Evolutionary conservation across 768 basidiomycete genomes (phyloP).

Genomic region (Amanita thiersii): DNA sequence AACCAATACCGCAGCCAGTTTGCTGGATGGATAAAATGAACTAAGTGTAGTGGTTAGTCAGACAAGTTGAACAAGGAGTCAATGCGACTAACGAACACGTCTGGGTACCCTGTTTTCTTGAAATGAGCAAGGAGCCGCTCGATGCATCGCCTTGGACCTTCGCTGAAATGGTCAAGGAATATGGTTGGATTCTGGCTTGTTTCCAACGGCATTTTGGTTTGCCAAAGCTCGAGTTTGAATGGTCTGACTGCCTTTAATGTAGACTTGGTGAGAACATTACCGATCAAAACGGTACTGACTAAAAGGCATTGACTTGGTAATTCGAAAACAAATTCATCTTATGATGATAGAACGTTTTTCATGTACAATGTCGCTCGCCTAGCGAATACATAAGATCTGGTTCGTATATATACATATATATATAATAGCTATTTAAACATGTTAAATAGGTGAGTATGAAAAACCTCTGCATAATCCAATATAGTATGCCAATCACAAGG

Average conservation of each 20-base stretch:
- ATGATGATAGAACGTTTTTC: no score
- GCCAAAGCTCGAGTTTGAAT: neutral
- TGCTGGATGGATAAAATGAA: slow-evolving; percentile 25
- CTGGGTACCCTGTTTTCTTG: slow-evolving; percentile 25
- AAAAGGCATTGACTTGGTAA: no score
- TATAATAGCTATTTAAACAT: no score
- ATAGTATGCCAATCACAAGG: no score
- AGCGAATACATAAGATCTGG: no score
- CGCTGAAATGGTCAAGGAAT: slow-evolving; percentile 17
- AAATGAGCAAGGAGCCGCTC: slow-evolving; percentile 27
- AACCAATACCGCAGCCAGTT: slow-evolving; percentile 71
- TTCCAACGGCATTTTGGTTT: neutral
- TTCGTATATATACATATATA: no score
- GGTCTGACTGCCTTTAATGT: neutral
- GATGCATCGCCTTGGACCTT: slow-evolving; percentile 21
- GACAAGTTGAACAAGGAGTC: neutral
- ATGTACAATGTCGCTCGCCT: no score
- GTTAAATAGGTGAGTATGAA: no score
- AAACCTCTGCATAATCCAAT: no score
- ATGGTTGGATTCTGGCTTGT: slow-evolving; percentile 12
- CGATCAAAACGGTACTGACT: no score
- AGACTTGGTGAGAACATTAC: no score
- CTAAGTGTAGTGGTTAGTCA: slow-evolving; percentile 12
- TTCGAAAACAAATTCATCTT: no score
- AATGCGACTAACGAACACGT: slow-evolving; percentile 43